phyloP scores from a whole-genome alignment of 2,329 filamentous ascomycete species.

The Teratosphaeria viscida region DNA sequence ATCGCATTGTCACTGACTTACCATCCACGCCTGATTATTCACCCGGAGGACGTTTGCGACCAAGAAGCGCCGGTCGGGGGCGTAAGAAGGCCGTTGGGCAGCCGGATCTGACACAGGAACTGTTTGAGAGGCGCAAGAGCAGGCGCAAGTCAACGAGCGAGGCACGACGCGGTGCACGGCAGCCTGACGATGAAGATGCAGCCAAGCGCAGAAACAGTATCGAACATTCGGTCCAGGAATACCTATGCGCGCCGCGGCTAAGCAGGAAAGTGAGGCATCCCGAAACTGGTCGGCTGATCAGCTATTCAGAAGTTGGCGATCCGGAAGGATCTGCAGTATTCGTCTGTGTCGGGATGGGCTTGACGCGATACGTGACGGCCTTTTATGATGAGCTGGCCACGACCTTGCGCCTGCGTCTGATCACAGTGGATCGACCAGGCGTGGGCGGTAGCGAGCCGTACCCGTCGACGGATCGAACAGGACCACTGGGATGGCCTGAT shows the following conservation, averaged over 20 bases:
- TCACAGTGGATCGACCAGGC: slow-evolving; percentile 87
- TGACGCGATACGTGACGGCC: slow-evolving; percentile 89
- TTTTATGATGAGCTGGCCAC: slow-evolving; percentile 94
- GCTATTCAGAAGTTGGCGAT: slow-evolving; percentile 94
- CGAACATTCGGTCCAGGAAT: slow-evolving; percentile 76
- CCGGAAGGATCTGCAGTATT: slow-evolving; percentile 85
- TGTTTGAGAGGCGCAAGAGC: slow-evolving; percentile 14
- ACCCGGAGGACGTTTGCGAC: background rate
- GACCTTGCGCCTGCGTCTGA: slow-evolving; percentile 77
- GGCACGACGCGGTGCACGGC: slow-evolving; percentile 24
- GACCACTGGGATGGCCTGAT: slow-evolving; percentile 81
- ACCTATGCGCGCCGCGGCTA: slow-evolving; percentile 69
- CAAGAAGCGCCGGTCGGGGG: slow-evolving; percentile 2
- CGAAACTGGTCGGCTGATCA: slow-evolving; percentile 76
- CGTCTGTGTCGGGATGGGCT: slow-evolving; percentile 93
- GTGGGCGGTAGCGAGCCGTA: slow-evolving; percentile 87
- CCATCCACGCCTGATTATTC: background rate
- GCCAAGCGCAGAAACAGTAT: slow-evolving; percentile 65
- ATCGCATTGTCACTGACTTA: background rate
- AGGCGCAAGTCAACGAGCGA: slow-evolving; percentile 25
- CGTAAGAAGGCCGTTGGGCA: slow-evolving; percentile 8
- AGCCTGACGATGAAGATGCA: slow-evolving; percentile 26
- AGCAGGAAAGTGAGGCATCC: slow-evolving; percentile 83
- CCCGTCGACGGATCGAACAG: slow-evolving; percentile 65
- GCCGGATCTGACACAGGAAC: slow-evolving; percentile 17